Evolutionary conservation across 2,329 filamentous ascomycete genomes (phyloP).

Genomic region (Cryphonectria parasitica): DNA sequence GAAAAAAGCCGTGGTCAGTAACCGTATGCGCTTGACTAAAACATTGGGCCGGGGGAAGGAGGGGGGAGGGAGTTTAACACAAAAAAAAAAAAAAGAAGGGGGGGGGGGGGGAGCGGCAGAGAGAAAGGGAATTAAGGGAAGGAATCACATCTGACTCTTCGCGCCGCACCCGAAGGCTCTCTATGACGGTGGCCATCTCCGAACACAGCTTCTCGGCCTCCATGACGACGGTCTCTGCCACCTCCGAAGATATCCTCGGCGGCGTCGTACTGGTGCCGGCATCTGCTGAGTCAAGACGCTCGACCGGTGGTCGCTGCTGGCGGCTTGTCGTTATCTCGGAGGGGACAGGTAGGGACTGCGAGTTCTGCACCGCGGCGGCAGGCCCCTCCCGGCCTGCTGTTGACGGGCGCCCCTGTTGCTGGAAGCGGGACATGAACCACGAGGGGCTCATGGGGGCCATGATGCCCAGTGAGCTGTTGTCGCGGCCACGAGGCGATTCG

Average conservation of each 20-base stretch:
- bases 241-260: constrained; percentile 31
- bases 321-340: neutral
- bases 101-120: constrained; percentile 31
- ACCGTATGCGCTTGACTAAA: neutral
- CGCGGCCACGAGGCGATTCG: constrained; percentile 6
- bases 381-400: neutral
- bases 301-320: neutral
- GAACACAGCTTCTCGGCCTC: constrained; percentile 51
- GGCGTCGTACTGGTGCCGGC: constrained; percentile 10
- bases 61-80: neutral
- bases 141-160: constrained; percentile 58
- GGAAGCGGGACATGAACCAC: constrained; percentile 28
- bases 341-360: neutral
- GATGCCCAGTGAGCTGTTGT: constrained; percentile 18
- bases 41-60: neutral
- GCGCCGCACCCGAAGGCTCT: constrained; percentile 56
- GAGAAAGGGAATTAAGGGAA: constrained; percentile 34
- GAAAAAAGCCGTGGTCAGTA: constrained; percentile 13
- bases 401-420: constrained; percentile 21
- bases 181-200: constrained; percentile 54
- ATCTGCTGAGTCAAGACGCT: constrained; percentile 24
- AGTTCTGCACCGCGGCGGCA: neutral
- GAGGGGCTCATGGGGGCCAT: constrained; percentile 28
- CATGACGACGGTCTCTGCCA: constrained; percentile 34
- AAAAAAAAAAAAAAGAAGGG: too few species aligned